Evolutionary conservation across 495 filamentous ascomycete species (phyloP), one percentile per base, ranked within the genome.

Genomic region (Penicillium canariense): DNA sequence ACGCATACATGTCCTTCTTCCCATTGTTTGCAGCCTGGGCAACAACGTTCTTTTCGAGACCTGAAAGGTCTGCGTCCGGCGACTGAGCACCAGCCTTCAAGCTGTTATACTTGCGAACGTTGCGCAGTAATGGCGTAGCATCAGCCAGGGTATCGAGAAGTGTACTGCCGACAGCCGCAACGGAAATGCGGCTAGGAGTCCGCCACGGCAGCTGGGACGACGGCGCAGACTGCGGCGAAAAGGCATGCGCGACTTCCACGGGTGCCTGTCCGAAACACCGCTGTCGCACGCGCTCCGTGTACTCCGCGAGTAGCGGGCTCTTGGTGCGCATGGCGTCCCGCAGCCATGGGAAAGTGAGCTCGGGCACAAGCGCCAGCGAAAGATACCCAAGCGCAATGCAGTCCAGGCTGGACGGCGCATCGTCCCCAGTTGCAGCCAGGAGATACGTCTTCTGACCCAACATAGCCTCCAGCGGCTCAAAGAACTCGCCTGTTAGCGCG

Each of bases 381-480:
- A 97, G 70, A 68, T 93, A 96, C 18, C 84, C 94, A 52, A 87
- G 76, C 1, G 81, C 85, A 23, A 96, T 60, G 65, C 88, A 96
- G 69, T 96, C 87, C n/a, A 90, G 68, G 44, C 77, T 84, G n/a
- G 82, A 79, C 4, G 82, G 77, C 3, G 65, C 56, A 0, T 69
- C 62, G 12, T 72, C 68, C 27, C 48, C 47, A 4, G 60, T 56
- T 1, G 51, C 18, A 6, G 72, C 71, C 1, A 91, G 71, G 15
- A 88, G 66, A 59, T 76, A 85, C 9, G 62, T 35, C 60, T 83
- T 84, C n/a, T 68, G 55, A 7, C 74, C 79, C 5, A 91, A 76
- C 44, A 89, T 78, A 22, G 80, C 76, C 34, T 82, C 77, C 18
- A 96, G 61, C 0, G 91, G 86, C 36, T 80, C 80, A 35, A 91